Evolutionary conservation across 805 yeast genomes (phyloP), one percentile per base, ranked within the genome.

Genomic region (Clavispora vitiphila): DNA sequence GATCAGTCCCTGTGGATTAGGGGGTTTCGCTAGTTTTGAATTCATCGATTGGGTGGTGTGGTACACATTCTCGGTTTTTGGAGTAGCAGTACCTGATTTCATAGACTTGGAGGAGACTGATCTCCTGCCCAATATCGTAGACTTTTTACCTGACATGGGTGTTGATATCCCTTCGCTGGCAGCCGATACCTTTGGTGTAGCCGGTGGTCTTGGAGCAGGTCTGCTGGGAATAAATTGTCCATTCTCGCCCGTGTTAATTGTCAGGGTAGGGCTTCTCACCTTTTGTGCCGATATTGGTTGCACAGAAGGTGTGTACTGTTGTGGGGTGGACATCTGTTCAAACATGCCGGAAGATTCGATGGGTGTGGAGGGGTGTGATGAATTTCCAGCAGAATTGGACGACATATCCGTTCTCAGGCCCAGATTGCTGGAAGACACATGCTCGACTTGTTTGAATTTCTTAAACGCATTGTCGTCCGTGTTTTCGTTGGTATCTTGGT

Each of bases 161-260:
- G 48, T 48, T 9, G 53, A 30, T 4, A 50, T 10, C 10, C 19
- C 32, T 4, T 29, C 32, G 4, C 20, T 16, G 2, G 50, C 29
- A 7, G 35, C 42, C 21, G 46, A 39, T 8, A 37, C 41, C 9
- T 39, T 47, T 0, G 53, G 50, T n/a, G 58, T 44, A 23, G 46
- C 35, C 4, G 73, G 74, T 1, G 86, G 85, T 51, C 74, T 77
- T 24, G 86, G 86, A 0, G 86, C 84, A 0, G 86, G 86, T 47
- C 86, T 67, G 40, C 78, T 73, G 4, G 86, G 86, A 39, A 80
- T 79, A 47, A 74, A 80, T 51, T 72, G 80, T 21, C 50, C 55
- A 41, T 65, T 76, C n/a, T 40, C 31, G 11, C 38, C 38, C 14
- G 35, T 34, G n/a, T 29, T 39, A n/a, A 9, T 29, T 3, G 32